Evolutionary conservation across 2,329 filamentous ascomycete genomes (phyloP).

Genomic region (Fusarium sp.): DNA sequence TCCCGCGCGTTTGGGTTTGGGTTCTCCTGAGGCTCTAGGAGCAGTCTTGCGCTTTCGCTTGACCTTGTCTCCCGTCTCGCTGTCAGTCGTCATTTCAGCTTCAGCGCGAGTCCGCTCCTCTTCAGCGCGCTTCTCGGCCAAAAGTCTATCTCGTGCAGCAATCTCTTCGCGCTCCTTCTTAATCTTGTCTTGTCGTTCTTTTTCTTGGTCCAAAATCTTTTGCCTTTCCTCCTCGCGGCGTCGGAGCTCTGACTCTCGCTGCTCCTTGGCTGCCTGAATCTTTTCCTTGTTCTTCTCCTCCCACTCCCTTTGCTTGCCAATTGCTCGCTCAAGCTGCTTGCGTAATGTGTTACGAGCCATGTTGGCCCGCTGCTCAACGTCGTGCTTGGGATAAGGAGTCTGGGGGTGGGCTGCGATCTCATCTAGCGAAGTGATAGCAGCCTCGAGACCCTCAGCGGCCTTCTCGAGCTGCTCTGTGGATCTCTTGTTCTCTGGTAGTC

Average conservation of each 20-base stretch:
- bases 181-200: constrained; percentile 82
- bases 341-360: constrained; percentile 97
- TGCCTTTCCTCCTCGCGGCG: constrained; percentile 81
- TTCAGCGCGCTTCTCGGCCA: constrained; percentile 71
- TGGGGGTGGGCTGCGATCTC: constrained; percentile 71
- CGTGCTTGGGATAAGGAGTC: constrained; percentile 88
- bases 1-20: constrained; percentile 57
- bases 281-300: constrained; percentile 93
- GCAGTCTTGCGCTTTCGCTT: constrained; percentile 78
- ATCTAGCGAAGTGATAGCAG: constrained; percentile 80
- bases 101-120: constrained; percentile 57
- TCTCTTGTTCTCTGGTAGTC: constrained; percentile 78
- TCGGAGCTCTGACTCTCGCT: constrained; percentile 82
- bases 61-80: constrained; percentile 82
- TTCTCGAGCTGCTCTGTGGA: constrained; percentile 83
- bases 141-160: constrained; percentile 76
- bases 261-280: constrained; percentile 81
- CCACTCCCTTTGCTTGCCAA: constrained; percentile 87
- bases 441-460: constrained; percentile 82
- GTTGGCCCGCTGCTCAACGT: constrained; percentile 94
- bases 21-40: constrained; percentile 52
- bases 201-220: constrained; percentile 74
- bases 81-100: constrained; percentile 84
- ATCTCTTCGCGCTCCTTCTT: constrained; percentile 88
- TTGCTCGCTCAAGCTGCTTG: constrained; percentile 87